Evolutionary conservation across 1,284 basidiomycete genomes (phyloP), one percentile per base, ranked within the genome.

Genomic region (Mycena sp.): DNA sequence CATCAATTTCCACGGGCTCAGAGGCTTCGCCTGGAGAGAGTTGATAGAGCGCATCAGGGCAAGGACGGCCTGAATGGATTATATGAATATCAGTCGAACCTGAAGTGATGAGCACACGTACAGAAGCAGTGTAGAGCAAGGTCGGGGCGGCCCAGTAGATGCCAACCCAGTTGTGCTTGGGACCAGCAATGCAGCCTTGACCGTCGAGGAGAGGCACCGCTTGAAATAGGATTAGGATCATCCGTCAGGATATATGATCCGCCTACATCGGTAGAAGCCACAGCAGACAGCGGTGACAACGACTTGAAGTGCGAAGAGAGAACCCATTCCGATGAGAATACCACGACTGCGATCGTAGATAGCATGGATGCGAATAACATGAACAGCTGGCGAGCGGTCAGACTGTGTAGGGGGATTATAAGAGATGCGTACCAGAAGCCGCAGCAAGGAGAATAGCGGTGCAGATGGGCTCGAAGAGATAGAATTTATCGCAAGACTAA

Each of bases 121-220:
- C 87, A 19, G 89, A 88, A 41, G 78, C 82, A 26, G 85, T 85
- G 76, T 91, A 93, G 19, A 93, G 81, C 45, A 92, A 55, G 38
- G 91, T 92, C 25, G 90, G 87, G 0, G 85, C 84, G 16, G 91
- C 74, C 92, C 92, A 94, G 80, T 93, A 94, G 69, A 93, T 85
- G 43, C 88, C 92, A 58, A 93, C 89, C 91, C 91, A 93, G 73
- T 83, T 87, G 68, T 83, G 76, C 68, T 87, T 87, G 26, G 92
- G 92, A 40, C 91, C 91, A 3, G 92, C 90, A 63, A 94, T 93
- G 76, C 92, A 94, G 3, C 92, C 92, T 71, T 94, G 92, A 25
- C 89, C 90, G 12, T 78, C 81, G 17, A 76, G 67, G 28, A 94
- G 83, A 23, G 90, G 89, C 4, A 93, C 90, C 60, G 86, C 89